phyloP scores from a whole-genome alignment of 805 yeast species.

The Candida oleophila region DNA sequence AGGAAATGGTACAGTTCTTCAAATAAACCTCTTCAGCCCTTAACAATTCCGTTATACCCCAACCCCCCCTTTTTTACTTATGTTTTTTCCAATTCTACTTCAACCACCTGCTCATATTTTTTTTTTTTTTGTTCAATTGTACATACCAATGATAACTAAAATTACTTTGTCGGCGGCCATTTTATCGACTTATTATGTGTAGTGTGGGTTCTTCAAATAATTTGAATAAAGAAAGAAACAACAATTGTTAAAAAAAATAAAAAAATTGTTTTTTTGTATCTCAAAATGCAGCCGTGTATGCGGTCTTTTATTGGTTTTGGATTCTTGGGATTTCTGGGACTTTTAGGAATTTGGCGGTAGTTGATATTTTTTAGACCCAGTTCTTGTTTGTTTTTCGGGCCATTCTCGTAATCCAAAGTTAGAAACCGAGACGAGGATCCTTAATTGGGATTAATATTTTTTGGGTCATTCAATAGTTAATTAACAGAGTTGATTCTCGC shows the following conservation, averaged over 20 bases:
- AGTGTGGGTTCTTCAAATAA: neutral
- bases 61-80: too few species aligned
- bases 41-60: neutral
- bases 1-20: too few species aligned
- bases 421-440: neutral
- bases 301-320: neutral
- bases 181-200: neutral
- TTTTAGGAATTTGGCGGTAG: neutral
- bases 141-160: neutral
- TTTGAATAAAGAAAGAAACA: neutral
- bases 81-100: too few species aligned
- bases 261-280: neutral
- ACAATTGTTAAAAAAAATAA: neutral
- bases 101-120: too few species aligned
- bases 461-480: neutral
- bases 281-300: neutral
- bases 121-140: neutral
- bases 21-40: neutral
- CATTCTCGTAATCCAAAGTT: neutral
- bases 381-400: neutral
- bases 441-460: neutral
- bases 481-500: too few species aligned
- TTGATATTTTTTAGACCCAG: neutral
- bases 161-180: conserved; percentile 1
- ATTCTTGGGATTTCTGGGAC: too few species aligned